Percentiles rank a stretch among this genome's conserved stretches.
Evolutionary conservation across 2,329 filamentous ascomycete species (phyloP).

Genomic region (Neoarthrinium moseri): DNA sequence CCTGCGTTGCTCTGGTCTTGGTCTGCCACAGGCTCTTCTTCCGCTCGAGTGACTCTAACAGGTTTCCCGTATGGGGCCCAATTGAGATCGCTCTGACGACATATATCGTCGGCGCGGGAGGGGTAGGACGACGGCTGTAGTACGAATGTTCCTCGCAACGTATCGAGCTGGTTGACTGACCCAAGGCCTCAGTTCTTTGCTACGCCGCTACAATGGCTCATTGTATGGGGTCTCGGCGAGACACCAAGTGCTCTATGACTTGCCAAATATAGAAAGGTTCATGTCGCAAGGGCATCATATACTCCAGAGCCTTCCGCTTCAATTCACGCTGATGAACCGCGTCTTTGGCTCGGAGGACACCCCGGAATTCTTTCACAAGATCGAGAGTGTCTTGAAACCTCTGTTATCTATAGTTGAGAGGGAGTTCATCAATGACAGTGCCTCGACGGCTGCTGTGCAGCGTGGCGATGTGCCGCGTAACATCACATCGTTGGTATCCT

Average conservation of each 20-base stretch:
- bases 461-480: conserved; percentile 6
- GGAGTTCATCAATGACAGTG: conserved; percentile 12
- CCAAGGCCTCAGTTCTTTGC: background rate
- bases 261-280: conserved; percentile 12
- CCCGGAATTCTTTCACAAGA: background rate
- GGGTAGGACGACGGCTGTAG: conserved; percentile 5
- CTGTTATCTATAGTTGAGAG: conserved; percentile 9
- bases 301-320: background rate
- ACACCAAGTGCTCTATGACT: conserved; percentile 23
- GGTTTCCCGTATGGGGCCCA: conserved; percentile 1
- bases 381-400: background rate
- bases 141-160: background rate
- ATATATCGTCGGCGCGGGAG: background rate
- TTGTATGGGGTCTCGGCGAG: conserved; percentile 22
- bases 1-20: background rate
- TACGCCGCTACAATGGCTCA: conserved; percentile 8
- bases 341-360: conserved; percentile 13
- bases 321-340: conserved; percentile 9
- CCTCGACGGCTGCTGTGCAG: conserved; percentile 10
- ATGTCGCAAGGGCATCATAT: conserved; percentile 9
- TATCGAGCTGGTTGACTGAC: background rate
- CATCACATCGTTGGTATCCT: conserved; percentile 11
- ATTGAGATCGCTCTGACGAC: conserved; percentile 8
- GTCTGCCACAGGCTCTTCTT: background rate
- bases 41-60: background rate